Conservation (phyloP, 148 eudicot genomes). For the Chenopodium album region DNA sequence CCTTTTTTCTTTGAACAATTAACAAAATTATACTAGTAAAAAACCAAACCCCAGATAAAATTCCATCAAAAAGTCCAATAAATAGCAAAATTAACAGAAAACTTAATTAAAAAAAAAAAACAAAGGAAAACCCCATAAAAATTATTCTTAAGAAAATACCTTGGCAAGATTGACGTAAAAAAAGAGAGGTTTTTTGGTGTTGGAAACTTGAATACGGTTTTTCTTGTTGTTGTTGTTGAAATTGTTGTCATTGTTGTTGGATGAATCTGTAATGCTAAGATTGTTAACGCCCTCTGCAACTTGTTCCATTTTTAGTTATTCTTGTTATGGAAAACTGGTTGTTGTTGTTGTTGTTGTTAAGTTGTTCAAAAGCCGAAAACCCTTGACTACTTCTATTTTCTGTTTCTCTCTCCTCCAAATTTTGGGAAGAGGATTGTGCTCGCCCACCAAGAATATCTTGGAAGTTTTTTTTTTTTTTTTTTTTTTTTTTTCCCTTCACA, state of each 20-base stretch:
- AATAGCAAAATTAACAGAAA: not conserved
- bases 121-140: not conserved
- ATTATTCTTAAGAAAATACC: conserved; percentile 23
- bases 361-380: conserved; percentile 5
- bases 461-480: not conserved
- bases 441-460: conserved; percentile 7
- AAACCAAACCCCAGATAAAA: not conserved
- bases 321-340: conserved; percentile 2
- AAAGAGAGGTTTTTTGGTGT: conserved; percentile 65
- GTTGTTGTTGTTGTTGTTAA: not conserved
- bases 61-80: not conserved
- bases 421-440: conserved; percentile 3
- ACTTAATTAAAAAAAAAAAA: not conserved
- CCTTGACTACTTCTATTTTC: conserved; percentile 26
- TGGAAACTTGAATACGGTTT: conserved; percentile 75
- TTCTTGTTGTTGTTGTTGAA: conserved; percentile 33
- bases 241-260: conserved; percentile 18
- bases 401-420: not conserved
- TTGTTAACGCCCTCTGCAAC: conserved; percentile 40
- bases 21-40: not conserved
- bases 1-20: not conserved
- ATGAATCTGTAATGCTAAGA: conserved; percentile 41
- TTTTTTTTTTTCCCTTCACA: not conserved
- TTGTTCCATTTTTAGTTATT: conserved; percentile 45
- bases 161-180: conserved; percentile 71